Conservation (phyloP, 768 basidiomycete species). For the Gymnopilus dilepis region DNA sequence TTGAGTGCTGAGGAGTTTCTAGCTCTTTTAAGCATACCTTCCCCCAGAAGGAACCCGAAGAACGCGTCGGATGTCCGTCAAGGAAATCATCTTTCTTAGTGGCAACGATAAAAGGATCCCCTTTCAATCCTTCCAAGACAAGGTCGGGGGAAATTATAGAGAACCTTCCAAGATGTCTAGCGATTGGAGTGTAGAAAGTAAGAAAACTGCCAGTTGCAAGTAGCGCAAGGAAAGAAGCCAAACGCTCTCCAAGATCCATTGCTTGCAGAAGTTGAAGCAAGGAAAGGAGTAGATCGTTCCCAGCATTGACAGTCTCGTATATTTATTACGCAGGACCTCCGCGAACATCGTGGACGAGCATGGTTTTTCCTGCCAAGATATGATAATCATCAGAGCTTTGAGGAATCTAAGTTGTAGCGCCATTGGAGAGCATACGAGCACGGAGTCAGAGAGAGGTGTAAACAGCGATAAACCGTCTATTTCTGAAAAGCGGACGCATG, state of each 20-base stretch:
- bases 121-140: not conserved
- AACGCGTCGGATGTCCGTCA: constrained; percentile 20
- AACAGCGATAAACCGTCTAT: not conserved
- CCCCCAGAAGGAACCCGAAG: constrained; percentile 15
- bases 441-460: not conserved
- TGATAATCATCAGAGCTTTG: constrained; percentile 3
- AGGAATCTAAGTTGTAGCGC: not conserved
- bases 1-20: not conserved
- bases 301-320: not conserved
- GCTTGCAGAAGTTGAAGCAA: not conserved
- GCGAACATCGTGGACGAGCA: not conserved
- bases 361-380: not conserved
- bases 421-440: not conserved
- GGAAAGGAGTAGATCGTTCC: not conserved
- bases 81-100: constrained; percentile 13
- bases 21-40: constrained; percentile 13
- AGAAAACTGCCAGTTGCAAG: not conserved
- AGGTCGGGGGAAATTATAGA: not conserved
- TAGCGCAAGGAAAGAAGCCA: not conserved
- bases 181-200: not conserved
- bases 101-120: constrained; percentile 8
- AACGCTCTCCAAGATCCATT: not conserved
- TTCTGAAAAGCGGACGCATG: not conserved
- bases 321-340: not conserved
- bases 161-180: not conserved